phyloP scores from a whole-genome alignment of 129 eudicot species.

The Artemisia argyi region DNA sequence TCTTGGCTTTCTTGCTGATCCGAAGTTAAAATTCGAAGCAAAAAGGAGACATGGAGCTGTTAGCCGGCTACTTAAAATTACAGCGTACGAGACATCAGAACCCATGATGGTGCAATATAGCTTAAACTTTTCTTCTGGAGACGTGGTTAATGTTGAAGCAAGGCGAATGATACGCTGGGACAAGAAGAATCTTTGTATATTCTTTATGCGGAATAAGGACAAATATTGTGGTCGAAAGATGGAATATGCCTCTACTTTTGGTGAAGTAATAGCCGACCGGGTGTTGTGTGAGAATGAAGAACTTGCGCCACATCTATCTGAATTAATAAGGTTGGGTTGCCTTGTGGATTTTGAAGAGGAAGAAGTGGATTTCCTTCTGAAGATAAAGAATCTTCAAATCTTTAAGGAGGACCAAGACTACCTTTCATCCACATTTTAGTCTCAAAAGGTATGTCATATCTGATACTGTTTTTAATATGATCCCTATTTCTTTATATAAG shows the following conservation, averaged over 20 bases:
- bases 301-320: slow-evolving; percentile 34
- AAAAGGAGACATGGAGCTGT: slow-evolving; percentile 41
- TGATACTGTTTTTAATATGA: background rate
- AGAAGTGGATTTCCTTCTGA: slow-evolving; percentile 45
- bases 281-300: slow-evolving; percentile 55
- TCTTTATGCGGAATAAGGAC: slow-evolving; percentile 37
- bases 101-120: slow-evolving; percentile 32
- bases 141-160: slow-evolving; percentile 27
- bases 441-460: slow-evolving; percentile 30
- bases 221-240: slow-evolving; percentile 29
- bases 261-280: slow-evolving; percentile 47
- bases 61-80: slow-evolving; percentile 28
- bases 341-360: slow-evolving; percentile 57
- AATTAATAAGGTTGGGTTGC: slow-evolving; percentile 48
- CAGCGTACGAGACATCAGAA: slow-evolving; percentile 34
- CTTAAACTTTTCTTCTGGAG: slow-evolving; percentile 33
- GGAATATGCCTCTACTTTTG: slow-evolving; percentile 42
- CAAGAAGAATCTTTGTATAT: slow-evolving; percentile 19
- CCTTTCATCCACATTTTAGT: slow-evolving; percentile 37
- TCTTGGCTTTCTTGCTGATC: slow-evolving; percentile 48
- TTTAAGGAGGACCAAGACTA: slow-evolving; percentile 48
- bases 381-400: slow-evolving; percentile 46
- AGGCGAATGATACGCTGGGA: slow-evolving; percentile 57
- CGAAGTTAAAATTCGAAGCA: slow-evolving; percentile 24
- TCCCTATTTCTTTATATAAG: no score